A percentile compares a stretch with the other conserved stretches of the same genome.
phyloP scores from a whole-genome alignment of 345 rosid genomes.

The Moringa oleifera region DNA sequence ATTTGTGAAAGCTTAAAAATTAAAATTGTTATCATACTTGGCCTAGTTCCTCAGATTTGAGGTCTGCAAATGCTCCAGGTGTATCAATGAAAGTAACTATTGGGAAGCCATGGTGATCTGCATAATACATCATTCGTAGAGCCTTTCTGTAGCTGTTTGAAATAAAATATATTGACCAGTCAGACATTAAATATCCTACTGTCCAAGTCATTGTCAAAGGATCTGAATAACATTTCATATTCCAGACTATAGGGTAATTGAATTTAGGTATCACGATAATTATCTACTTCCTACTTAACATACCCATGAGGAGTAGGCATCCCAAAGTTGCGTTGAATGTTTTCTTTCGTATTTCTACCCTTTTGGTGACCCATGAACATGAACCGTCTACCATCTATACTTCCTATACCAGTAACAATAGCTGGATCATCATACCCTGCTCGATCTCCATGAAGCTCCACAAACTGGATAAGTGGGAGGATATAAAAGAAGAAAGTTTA shows the following conservation, averaged over 20 bases:
- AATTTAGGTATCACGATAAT: background rate
- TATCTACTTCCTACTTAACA: constrained; percentile 14
- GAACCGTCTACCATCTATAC: constrained; percentile 71
- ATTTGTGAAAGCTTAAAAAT: constrained; percentile 5
- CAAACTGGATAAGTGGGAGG: constrained; percentile 47
- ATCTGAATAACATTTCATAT: background rate
- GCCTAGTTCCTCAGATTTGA: constrained; percentile 71
- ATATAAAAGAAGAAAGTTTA: constrained; percentile 8
- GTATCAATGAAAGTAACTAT: constrained; percentile 80
- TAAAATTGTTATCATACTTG: constrained; percentile 37
- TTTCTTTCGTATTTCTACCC: constrained; percentile 98
- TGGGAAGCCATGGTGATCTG: constrained; percentile 82
- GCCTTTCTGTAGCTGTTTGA: constrained; percentile 78
- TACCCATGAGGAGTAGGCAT: constrained; percentile 99
- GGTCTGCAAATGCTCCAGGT: constrained; percentile 81
- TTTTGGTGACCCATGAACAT: constrained; percentile 99
- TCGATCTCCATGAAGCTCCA: constrained; percentile 98
- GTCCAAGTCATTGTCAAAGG: no score
- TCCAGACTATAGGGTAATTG: background rate
- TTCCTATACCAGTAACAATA: constrained; percentile 91
- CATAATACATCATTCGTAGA: constrained; percentile 79
- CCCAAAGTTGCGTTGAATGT: constrained; percentile 91
- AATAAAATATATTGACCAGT: constrained; percentile 12
- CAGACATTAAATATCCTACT: constrained; percentile 10
- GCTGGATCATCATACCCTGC: constrained; percentile 99